Conservation (phyloP, 1,284 basidiomycete species). For the Trametes sp. region DNA sequence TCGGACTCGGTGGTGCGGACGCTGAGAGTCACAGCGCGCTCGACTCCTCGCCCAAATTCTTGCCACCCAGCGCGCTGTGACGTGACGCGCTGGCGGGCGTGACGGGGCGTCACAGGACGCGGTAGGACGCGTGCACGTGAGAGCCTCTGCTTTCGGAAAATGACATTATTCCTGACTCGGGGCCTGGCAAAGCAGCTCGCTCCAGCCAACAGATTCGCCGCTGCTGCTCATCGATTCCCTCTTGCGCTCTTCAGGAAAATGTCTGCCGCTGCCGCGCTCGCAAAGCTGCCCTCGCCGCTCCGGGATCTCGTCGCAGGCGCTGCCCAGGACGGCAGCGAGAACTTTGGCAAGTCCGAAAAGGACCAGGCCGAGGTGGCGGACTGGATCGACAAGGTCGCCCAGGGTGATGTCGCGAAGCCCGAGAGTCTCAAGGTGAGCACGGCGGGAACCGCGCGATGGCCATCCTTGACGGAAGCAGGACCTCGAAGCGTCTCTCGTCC, state of each 20-base stretch:
- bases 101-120: conserved; percentile 26
- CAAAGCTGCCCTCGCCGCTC: conserved; percentile 59
- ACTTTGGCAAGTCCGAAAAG: conserved; percentile 64
- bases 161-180: conserved; percentile 36
- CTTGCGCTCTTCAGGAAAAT: conserved; percentile 49
- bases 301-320: conserved; percentile 64
- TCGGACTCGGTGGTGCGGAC: conserved; percentile 5
- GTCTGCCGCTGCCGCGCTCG: conserved; percentile 62
- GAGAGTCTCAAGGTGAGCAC: conserved; percentile 57
- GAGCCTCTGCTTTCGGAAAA: conserved; percentile 27
- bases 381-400: conserved; percentile 74
- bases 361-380: conserved; percentile 68
- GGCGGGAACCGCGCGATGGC: not conserved
- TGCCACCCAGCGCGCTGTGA: conserved; percentile 16
- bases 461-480: conserved; percentile 53
- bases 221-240: conserved; percentile 31
- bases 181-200: conserved; percentile 17
- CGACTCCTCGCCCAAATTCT: conserved; percentile 7
- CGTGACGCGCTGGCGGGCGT: conserved; percentile 9
- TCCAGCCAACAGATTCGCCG: conserved; percentile 11
- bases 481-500: conserved; percentile 75
- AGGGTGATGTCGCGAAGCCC: conserved; percentile 57
- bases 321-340: conserved; percentile 49
- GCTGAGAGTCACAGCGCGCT: not conserved
- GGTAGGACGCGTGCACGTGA: conserved; percentile 35